Evolutionary conservation across 441 rosid species (phyloP).

Genomic region (Aleurites moluccanus): DNA sequence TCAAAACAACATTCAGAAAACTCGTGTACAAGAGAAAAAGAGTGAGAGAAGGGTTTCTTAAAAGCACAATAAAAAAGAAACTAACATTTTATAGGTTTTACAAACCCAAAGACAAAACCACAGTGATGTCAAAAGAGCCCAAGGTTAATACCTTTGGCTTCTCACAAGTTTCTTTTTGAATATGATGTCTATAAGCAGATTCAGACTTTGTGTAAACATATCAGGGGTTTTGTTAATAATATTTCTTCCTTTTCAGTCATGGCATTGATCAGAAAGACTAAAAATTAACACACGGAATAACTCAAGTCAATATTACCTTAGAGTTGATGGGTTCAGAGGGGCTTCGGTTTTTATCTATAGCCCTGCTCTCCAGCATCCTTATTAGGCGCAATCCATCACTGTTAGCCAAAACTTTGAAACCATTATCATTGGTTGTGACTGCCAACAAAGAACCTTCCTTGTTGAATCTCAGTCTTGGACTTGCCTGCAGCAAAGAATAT

Average conservation of each 20-base stretch:
- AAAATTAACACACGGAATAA: not conserved
- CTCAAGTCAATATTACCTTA: constrained; percentile 37
- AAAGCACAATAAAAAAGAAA: not conserved
- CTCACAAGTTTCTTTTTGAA: not conserved
- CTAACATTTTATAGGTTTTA: not conserved
- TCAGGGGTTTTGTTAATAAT: not conserved
- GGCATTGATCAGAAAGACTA: not conserved
- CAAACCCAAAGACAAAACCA: not conserved
- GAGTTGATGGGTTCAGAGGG: constrained; percentile 45
- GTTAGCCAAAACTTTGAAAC: constrained; percentile 65
- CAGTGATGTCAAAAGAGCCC: not conserved
- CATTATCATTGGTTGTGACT: constrained; percentile 61
- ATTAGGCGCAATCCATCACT: constrained; percentile 52
- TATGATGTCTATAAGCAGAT: not conserved
- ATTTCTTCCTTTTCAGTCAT: constrained; percentile 2
- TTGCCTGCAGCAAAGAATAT: constrained; percentile 49
- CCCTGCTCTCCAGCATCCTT: constrained; percentile 52
- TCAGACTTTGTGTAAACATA: not conserved
- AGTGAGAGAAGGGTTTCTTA: not conserved
- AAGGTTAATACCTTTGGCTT: not conserved
- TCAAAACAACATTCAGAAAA: not conserved
- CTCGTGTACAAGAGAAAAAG: not conserved
- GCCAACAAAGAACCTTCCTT: constrained; percentile 81
- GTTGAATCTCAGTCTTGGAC: constrained; percentile 75
- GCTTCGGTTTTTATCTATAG: constrained; percentile 42